Evolutionary conservation across 1,284 basidiomycete species (phyloP), one percentile per base, ranked within the genome.

Genomic region (Trichosporon asahii): DNA sequence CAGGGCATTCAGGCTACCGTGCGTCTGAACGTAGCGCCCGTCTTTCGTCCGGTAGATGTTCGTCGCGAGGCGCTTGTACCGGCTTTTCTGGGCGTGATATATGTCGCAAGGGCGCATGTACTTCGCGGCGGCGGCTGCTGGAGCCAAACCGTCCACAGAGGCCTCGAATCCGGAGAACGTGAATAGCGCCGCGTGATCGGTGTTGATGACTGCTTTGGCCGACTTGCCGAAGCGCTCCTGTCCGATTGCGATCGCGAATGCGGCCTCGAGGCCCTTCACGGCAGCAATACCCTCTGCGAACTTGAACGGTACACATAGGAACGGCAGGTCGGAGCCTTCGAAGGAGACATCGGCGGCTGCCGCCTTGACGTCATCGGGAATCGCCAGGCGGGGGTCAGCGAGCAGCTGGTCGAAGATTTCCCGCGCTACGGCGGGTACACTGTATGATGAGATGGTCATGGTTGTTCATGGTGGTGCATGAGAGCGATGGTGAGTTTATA

Each of bases 201-300:
- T 66, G 66, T 69, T 46, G 18, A 70, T 29, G 9, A 65, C 49
- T 18, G 23, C 18, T 21, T 44, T 40, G 3, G 68, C 18, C 1
- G 37, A 11, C 21, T 33, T 31, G 35, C 64, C 68, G 64, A 64
- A 72, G 1, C 71, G 68, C 60, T 63, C 25, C 27, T 37, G 21
- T 2, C 60, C 68, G 18, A 70, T 69, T 21, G 68, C 68, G 14
- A 49, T n/a, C 11, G 64, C 68, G 23, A 72, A 70, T 11, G 66
- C 64, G 0, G 71, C 68, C 33, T 72, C 71, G 31, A 70, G 68
- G 1, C 66, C 71, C 40, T 72, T 72, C 57, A 72, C 55, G 5
- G 66, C 65, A 0, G 66, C n/a, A 60, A 70, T 55, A 3, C 49
- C 68, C 37, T 72, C 71, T 46, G 66, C 49, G 35, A 72, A 66